phyloP scores from a whole-genome alignment of 1,139 yeast species.

The Suhomyces maxii region DNA sequence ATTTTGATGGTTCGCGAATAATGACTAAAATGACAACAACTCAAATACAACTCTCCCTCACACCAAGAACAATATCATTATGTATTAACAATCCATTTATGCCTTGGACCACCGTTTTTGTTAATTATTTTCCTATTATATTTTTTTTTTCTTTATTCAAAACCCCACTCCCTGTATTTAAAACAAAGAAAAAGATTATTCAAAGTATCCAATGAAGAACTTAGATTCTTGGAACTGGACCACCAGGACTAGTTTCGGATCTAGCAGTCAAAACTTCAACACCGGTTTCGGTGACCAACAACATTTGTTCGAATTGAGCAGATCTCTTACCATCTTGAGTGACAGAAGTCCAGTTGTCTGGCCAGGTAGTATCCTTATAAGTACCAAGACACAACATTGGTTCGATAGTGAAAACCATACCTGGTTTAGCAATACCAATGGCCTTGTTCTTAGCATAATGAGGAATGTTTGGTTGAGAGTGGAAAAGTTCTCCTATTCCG shows the following conservation, averaged over 20 bases:
- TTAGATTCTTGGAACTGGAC: conserved; percentile 51
- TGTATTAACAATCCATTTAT: too few species aligned
- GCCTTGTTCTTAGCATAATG: conserved; percentile 95
- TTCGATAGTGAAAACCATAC: conserved; percentile 96
- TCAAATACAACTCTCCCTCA: too few species aligned
- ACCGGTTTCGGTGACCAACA: conserved; percentile 91
- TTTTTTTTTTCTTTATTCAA: too few species aligned
- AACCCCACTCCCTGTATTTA: too few species aligned
- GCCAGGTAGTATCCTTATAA: conserved; percentile 85
- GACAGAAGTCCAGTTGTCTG: conserved; percentile 95
- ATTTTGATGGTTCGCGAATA: too few species aligned
- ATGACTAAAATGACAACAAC: too few species aligned
- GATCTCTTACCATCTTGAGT: conserved; percentile 85
- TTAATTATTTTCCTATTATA: too few species aligned
- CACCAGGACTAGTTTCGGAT: conserved; percentile 80
- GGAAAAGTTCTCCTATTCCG: conserved; percentile 86
- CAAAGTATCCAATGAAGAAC: too few species aligned
- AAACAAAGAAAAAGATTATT: too few species aligned
- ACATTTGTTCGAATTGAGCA: conserved; percentile 95
- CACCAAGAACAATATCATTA: too few species aligned
- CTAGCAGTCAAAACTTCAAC: conserved; percentile 90
- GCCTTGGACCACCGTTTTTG: too few species aligned
- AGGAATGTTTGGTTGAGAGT: conserved; percentile 89
- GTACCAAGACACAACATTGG: conserved; percentile 96
- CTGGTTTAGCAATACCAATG: conserved; percentile 90